Evolutionary conservation across 169 alveolate genomes (phyloP), one percentile per base, ranked within the genome.

Genomic region (Perkinsus marinus): DNA sequence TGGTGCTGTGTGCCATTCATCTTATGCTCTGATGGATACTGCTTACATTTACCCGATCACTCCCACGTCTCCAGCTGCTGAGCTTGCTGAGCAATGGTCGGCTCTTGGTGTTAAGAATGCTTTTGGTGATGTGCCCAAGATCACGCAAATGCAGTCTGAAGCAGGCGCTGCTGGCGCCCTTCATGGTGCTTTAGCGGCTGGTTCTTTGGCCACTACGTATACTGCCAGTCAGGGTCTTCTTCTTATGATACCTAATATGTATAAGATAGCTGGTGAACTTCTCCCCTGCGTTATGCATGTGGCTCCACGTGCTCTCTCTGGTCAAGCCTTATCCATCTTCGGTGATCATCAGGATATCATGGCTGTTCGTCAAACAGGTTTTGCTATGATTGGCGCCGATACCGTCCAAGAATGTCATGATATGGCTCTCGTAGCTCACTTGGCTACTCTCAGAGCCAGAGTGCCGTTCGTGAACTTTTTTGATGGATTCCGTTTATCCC

Each of bases 111-210:
- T 91, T 43, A 41, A 90, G 68, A 94, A 94, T 79, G 91, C 93
- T 89, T 94, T 90, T 47, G 96, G 94, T n/a, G 95, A 94, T 43
- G 94, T 90, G 46, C 93, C 93, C 30, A 92, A 94, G 5, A 94
- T 93, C 68, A 93, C 93, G 43, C 95, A 94, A 92, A 94, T 94
- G 96, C 96, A 94, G 47, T 91, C 94, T 69, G 96, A 94, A 34
- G 94, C 93, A 43, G 96, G 96, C n/a, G 94, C 96, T 7, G 95
- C 96, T 19, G 96, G 96, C 0, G 96, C 95, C 38, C 79, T 94
- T 47, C 96, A 94, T 69, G 96, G 96, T n/a, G 90, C 95, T 89
- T 43, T 94, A 39, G 93, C 93, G 37, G 94, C 94, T 5, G 96
- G 96, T 3, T 93, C 95, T 26, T 79, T 93, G 19, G 37, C 93